Conservation (phyloP, 306 rosid genomes). For the Cicer judaicum region DNA sequence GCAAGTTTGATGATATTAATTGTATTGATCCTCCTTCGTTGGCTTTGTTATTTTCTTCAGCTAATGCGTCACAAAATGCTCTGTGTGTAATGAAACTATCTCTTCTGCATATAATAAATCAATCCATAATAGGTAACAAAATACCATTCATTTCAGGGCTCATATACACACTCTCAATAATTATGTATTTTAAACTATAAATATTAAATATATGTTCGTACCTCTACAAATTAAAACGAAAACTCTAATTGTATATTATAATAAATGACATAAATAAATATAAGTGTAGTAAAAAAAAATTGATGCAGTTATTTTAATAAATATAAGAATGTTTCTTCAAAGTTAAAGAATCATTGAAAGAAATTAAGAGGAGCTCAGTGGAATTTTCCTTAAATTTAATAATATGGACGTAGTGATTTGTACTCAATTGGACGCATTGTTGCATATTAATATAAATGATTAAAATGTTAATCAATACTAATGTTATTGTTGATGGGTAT, state of each 20-base stretch:
- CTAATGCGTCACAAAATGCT: conserved; percentile 88
- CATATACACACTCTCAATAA: not conserved
- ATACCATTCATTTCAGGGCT: not conserved
- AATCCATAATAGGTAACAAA: too few relatives aligned
- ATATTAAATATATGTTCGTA: too few relatives aligned
- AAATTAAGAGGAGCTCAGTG: too few relatives aligned
- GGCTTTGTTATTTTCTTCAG: conserved; percentile 73
- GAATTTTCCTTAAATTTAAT: not conserved
- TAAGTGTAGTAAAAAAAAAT: too few relatives aligned
- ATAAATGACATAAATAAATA: too few relatives aligned
- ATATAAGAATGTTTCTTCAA: too few relatives aligned
- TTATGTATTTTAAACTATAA: too few relatives aligned
- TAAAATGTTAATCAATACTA: not conserved
- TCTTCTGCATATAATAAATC: conserved; percentile 58
- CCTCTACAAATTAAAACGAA: too few relatives aligned
- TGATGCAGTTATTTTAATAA: too few relatives aligned
- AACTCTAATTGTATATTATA: too few relatives aligned
- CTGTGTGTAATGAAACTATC: conserved; percentile 93
- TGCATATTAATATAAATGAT: not conserved
- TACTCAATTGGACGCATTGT: not conserved
- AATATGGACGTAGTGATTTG: conserved; percentile 27
- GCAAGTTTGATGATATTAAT: conserved; percentile 35
- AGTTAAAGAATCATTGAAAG: too few relatives aligned
- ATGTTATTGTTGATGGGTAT: not conserved
- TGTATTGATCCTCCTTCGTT: conserved; percentile 41